Conservation (phyloP, 2,329 filamentous ascomycete genomes). For the Myriosclerotinia scirpicola region DNA sequence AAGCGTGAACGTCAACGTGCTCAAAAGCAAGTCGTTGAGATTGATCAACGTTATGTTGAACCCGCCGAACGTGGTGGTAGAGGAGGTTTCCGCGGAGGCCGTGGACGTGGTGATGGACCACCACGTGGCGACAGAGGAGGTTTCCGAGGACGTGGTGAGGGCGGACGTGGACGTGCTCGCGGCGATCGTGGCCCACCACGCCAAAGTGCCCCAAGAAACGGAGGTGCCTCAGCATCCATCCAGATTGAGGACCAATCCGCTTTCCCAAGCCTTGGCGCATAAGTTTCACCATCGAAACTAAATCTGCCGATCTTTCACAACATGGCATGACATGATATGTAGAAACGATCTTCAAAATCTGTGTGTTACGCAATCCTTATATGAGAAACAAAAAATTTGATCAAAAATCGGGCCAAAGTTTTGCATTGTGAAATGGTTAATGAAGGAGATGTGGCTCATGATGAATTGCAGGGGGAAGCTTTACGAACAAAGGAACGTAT, state of each 20-base stretch:
- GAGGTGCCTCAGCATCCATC: slow-evolving; percentile 42
- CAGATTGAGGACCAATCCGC: slow-evolving; percentile 52
- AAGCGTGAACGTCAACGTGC: slow-evolving; percentile 86
- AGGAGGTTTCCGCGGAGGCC: slow-evolving; percentile 53
- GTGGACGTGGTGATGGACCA: slow-evolving; percentile 51
- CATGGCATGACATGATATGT: slow-evolving; percentile 27
- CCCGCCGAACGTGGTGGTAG: slow-evolving; percentile 60
- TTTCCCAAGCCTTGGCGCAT: slow-evolving; percentile 54
- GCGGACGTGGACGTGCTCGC: slow-evolving; percentile 50
- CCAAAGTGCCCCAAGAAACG: slow-evolving; percentile 40
- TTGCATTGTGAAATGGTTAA: slow-evolving; percentile 18
- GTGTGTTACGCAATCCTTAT: slow-evolving; percentile 22
- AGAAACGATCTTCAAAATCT: slow-evolving; percentile 22
- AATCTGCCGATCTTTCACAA: slow-evolving; percentile 28
- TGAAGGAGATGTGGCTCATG: slow-evolving; percentile 5
- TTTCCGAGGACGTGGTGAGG: slow-evolving; percentile 50
- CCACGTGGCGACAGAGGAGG: slow-evolving; percentile 46
- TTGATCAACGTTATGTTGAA: slow-evolving; percentile 82
- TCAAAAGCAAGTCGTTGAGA: slow-evolving; percentile 85
- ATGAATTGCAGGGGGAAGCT: slow-evolving; percentile 4
- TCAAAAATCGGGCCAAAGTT: slow-evolving; percentile 8
- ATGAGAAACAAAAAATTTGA: slow-evolving; percentile 22
- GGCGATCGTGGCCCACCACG: slow-evolving; percentile 48
- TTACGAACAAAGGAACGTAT: background rate
- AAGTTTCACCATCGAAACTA: slow-evolving; percentile 31